Evolutionary conservation across 164 flowering plant genomes (phyloP).

Genomic region (Sextonia rubra): DNA sequence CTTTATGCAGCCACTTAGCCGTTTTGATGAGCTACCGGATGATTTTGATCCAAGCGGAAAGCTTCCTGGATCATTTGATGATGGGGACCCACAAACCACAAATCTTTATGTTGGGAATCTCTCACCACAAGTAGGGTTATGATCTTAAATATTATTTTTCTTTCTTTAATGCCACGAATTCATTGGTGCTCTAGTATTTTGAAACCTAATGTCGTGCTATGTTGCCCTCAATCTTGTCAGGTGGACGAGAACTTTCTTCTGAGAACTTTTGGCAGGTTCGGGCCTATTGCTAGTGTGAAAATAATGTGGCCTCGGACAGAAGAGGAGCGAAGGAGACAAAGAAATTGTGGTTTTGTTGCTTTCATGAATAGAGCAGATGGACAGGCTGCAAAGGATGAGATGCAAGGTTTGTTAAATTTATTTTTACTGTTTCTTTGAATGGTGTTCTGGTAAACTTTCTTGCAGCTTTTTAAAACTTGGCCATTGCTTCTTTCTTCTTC

Average conservation of each 20-base stretch:
- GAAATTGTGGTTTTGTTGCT: slow-evolving; percentile 99
- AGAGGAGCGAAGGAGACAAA: slow-evolving; percentile 87
- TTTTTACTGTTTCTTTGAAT: not conserved
- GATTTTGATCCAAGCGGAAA: slow-evolving; percentile 95
- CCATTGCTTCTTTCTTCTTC: too few relatives aligned
- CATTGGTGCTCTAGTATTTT: not conserved
- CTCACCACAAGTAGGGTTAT: slow-evolving; percentile 68
- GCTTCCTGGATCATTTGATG: slow-evolving; percentile 94
- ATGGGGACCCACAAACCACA: slow-evolving; percentile 98
- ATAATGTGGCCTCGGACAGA: slow-evolving; percentile 99
- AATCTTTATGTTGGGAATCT: slow-evolving; percentile 99
- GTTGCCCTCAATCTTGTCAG: slow-evolving; percentile 27
- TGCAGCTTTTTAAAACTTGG: too few relatives aligned
- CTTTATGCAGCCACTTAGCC: slow-evolving; percentile 52
- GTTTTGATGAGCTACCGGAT: slow-evolving; percentile 97
- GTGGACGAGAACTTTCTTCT: slow-evolving; percentile 98
- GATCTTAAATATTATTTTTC: not conserved
- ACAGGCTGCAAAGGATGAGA: slow-evolving; percentile 99
- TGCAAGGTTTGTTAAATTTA: slow-evolving; percentile 72
- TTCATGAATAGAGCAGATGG: slow-evolving; percentile 98
- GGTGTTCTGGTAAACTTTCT: too few relatives aligned
- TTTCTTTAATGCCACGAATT: not conserved
- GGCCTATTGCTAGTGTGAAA: slow-evolving; percentile 98
- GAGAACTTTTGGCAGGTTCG: slow-evolving; percentile 97
- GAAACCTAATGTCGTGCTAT: not conserved